phyloP scores from a whole-genome alignment of 2,329 filamentous ascomycete genomes.

The Acrodontium crateriforme region DNA sequence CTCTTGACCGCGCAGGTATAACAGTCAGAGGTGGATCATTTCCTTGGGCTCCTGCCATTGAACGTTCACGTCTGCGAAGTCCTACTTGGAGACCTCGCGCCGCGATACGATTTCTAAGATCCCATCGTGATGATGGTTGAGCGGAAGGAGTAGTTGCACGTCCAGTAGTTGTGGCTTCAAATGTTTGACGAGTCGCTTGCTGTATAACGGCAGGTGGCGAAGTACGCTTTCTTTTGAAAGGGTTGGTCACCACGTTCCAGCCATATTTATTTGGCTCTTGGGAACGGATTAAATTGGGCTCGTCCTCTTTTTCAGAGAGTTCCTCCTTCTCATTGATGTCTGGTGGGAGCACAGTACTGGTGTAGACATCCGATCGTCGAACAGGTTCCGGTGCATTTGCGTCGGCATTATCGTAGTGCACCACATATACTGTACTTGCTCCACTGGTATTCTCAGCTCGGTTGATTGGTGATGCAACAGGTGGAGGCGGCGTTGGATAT shows the following conservation, averaged over 20 bases:
- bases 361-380: constrained; percentile 12
- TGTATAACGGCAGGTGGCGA: constrained; percentile 48
- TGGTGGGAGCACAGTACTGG: constrained; percentile 4
- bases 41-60: too few species aligned
- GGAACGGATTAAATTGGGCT: constrained; percentile 15
- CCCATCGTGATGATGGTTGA: too few species aligned
- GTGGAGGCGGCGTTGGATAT: constrained; percentile 29
- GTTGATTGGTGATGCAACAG: constrained; percentile 42
- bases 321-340: constrained; percentile 13
- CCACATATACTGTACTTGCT: constrained; percentile 49
- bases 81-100: too few species aligned
- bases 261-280: constrained; percentile 15
- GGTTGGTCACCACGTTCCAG: constrained; percentile 42
- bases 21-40: too few species aligned
- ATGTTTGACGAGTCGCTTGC: constrained; percentile 11
- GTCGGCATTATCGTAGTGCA: constrained; percentile 46
- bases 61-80: too few species aligned
- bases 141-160: too few species aligned
- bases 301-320: constrained; percentile 14
- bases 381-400: constrained; percentile 30
- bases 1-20: too few species aligned
- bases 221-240: constrained; percentile 44
- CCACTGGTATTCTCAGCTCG: constrained; percentile 48
- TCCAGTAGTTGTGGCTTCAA: too few species aligned
- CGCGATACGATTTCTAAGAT: too few species aligned